Base-by-base conservation (phyloP, 768 basidiomycete species). In the Vishniacozyma victoriae region DNA sequence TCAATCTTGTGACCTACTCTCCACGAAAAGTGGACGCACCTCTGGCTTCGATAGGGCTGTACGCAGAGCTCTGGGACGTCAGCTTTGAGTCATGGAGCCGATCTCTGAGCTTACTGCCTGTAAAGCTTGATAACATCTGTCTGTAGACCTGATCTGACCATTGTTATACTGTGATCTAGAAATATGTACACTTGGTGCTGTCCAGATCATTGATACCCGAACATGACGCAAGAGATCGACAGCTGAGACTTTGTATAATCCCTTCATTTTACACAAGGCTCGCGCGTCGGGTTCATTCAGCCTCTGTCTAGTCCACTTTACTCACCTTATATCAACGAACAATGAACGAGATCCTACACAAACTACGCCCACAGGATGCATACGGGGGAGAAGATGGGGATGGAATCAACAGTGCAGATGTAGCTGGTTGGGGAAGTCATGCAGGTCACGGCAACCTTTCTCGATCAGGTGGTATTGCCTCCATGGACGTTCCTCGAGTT, bases 41-140 rank as follows among this genome's bases (percentile, higher is more conserved):
- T 18, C 31, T 38, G 61, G 52, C 44, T 67, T 67, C 1, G 55
- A 55, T 33, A 52, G 47, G 2, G 60, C 67, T 24, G 52, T 60
- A 41, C 50, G 41, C 20, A 67, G 57, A 5, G 62, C 67, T 35
- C 62, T 70, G 43, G 33, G 1, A 42, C 15, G 40, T 52, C 49
- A 48, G 52, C 29, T 15, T 24, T 25, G 22, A 19, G 14, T 23
- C n/a, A 20, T 35, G 36, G 38, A 27, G 4, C 38, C 27, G 12
- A 3, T 12, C 22, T 13, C 29, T 9, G 29, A 33, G 9, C 67
- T 47, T 42, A 71, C 70, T 64, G 57, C 25, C 61, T 54, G 48
- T 71, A 71, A 51, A 71, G 43, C 22, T 66, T 62, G 38, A 69
- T 59, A 7, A 71, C 65, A 52, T 71, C 70, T 44, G 64, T 60